Evolutionary conservation across 345 rosid genomes (phyloP).

Genomic region (Aquilaria malaccensis): DNA sequence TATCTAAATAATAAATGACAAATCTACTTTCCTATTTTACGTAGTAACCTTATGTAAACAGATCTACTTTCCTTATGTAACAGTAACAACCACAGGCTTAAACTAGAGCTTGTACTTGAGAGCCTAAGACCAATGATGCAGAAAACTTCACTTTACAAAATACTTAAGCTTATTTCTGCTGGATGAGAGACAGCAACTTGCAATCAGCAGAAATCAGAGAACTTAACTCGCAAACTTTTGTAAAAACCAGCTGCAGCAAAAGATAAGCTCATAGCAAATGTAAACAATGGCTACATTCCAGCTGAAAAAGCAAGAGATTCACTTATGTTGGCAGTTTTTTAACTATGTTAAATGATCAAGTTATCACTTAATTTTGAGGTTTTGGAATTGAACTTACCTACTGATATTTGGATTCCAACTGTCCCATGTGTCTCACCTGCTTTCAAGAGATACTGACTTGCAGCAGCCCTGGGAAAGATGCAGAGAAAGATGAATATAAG

Average conservation of each 20-base stretch:
- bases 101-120: too few species aligned
- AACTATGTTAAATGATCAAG: neutral
- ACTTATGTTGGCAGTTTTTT: neutral
- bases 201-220: neutral
- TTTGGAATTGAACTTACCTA: neutral
- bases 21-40: too few species aligned
- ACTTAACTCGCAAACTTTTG: too few species aligned
- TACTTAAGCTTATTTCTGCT: too few species aligned
- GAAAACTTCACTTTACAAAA: too few species aligned
- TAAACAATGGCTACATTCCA: too few species aligned
- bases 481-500: neutral
- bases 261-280: neutral
- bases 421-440: slow-evolving; percentile 85
- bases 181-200: too few species aligned
- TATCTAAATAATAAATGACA: too few species aligned
- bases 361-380: neutral
- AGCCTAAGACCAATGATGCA: too few species aligned
- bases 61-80: too few species aligned
- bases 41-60: too few species aligned
- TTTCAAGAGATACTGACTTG: slow-evolving; percentile 61
- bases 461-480: slow-evolving; percentile 45
- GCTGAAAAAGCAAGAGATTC: neutral
- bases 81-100: too few species aligned
- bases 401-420: slow-evolving; percentile 37
- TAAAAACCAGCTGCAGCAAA: neutral